Base-by-base conservation (phyloP, 2,329 filamentous ascomycete genomes). In the Helicocarpus griseus region DNA sequence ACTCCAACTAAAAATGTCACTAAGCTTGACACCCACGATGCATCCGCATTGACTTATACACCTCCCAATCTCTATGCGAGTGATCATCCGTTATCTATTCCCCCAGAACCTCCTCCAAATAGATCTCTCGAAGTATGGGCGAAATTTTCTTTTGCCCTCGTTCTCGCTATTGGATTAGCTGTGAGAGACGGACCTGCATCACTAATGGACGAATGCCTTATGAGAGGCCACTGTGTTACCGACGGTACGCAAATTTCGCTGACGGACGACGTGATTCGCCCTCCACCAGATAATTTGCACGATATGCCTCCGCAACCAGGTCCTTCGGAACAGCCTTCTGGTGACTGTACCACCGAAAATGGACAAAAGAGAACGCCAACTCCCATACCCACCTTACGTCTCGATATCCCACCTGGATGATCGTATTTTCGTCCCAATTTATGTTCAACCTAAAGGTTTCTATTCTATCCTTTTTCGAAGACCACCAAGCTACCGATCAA, bases 161-260 rank as follows among this genome's bases (percentile, higher is more conserved):
- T 73, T 38, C 64, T 76, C 53, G 74, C 73, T 11, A 65, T 77
- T 40, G 73, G 73, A n/a, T 64, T 73, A 2, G 74, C 74, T 6
- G 65, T 77, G 40, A 69, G 66, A 47, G 64, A 74, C 49, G 74
- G 74, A 2, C 74, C 74, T 14, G 71, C 61, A 14, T 65, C 56
- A 8, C 26, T 58, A 22, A 58, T 56, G 51, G 53, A 51, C 46
- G 48, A 36, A 19, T 58, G 53, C 19, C 46, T 49, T 6, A 7
- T 40, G 26, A 45, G 28, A 28, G 49, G 49, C 7, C 24, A n/a
- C 14, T 51, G 43, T 48, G 26, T 29, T 31, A 21, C 21, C 24
- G 17, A 28, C 13, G 14, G 7, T 40, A 21, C 24, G 3, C 21
- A 4, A 36, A 3, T 11, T 14, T 13, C 13, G 31, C 21, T 11